A percentile compares a stretch with the other conserved stretches of the same genome.
Evolutionary conservation across 192 early-diverging fungal species (phyloP).

Genomic region (Linderina pennispora): DNA sequence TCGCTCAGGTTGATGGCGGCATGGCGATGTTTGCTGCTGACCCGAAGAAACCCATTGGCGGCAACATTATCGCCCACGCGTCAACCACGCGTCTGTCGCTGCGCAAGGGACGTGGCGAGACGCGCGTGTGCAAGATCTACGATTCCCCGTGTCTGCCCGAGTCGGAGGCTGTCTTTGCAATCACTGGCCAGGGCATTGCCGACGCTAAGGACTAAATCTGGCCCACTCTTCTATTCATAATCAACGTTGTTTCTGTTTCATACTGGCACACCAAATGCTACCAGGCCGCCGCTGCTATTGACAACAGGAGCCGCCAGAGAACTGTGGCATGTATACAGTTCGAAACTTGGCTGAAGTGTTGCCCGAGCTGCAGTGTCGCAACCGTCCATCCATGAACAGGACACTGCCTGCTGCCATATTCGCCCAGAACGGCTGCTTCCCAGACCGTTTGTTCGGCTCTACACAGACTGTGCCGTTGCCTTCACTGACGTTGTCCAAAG

Average conservation of each 20-base stretch:
- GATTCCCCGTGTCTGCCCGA: slow-evolving; percentile 95
- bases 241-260: background rate
- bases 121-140: slow-evolving; percentile 93
- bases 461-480: slow-evolving; percentile 32
- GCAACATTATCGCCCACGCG: slow-evolving; percentile 97
- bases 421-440: slow-evolving; percentile 2
- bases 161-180: slow-evolving; percentile 87
- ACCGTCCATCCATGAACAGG: slow-evolving; percentile 39
- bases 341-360: slow-evolving; percentile 12
- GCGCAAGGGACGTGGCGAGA: slow-evolving; percentile 88
- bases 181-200: slow-evolving; percentile 80
- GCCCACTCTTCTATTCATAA: no score
- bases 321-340: slow-evolving; percentile 39
- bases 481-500: slow-evolving; percentile 15
- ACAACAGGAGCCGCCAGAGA: slow-evolving; percentile 33
- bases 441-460: slow-evolving; percentile 9
- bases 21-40: slow-evolving; percentile 84
- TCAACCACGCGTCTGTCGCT: slow-evolving; percentile 92
- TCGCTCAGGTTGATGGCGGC: slow-evolving; percentile 87
- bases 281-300: no score
- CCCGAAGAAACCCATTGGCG: slow-evolving; percentile 95
- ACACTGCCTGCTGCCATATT: slow-evolving; percentile 24
- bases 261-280: no score
- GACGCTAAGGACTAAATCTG: slow-evolving; percentile 69
- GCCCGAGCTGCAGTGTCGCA: slow-evolving; percentile 33